Evolutionary conservation across 2,329 filamentous ascomycete species (phyloP), one percentile per base, ranked within the genome.

Genomic region (Alternaria brassicae): DNA sequence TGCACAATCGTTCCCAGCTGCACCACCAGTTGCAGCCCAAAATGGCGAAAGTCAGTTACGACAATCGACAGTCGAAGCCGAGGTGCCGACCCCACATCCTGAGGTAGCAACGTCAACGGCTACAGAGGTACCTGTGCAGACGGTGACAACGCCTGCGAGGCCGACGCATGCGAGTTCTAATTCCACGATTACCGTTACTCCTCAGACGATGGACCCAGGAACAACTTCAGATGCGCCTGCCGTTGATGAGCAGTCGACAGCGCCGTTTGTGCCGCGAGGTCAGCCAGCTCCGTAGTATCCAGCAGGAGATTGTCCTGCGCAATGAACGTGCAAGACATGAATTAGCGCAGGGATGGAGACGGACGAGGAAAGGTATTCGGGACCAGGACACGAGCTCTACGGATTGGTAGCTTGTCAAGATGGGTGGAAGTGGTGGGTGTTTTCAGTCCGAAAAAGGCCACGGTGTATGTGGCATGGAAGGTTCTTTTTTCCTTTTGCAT

Each of bases 171-270:
- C 41, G 1, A 58, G 55, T 12, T 62, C 58, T 1, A 25, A 42
- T 9, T 60, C 64, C 21, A 52, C 62, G 17, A 23, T 37, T 23
- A 57, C 62, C 12, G 53, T 64, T 42, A 59, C 57, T 12, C 49
- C 63, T 17, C 47, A 58, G 34, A 37, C 44, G 21, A 17, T 37
- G 13, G 52, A 42, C 13, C n/a, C 13, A 21, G 48, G 47, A 8
- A 25, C 44, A 5, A 30, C n/a, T 5, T 28, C 56, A 4, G 50
- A 53, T 32, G 47, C 53, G 19, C 8, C 51, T 3, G 17, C 34
- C 17, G 44, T 7, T 47, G 39, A 60, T 3, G 34, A 27, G 6
- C 6, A 37, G 13, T 12, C 28, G 10, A 17, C 32, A 1, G 37
- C 39, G 5, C 10, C 48, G n/a, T n/a, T 36, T 21, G 30, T 36